Percentiles rank a stretch among this genome's conserved stretches.
Conservation (phyloP, 768 basidiomycete species). For the Leccinum incarnatum region DNA sequence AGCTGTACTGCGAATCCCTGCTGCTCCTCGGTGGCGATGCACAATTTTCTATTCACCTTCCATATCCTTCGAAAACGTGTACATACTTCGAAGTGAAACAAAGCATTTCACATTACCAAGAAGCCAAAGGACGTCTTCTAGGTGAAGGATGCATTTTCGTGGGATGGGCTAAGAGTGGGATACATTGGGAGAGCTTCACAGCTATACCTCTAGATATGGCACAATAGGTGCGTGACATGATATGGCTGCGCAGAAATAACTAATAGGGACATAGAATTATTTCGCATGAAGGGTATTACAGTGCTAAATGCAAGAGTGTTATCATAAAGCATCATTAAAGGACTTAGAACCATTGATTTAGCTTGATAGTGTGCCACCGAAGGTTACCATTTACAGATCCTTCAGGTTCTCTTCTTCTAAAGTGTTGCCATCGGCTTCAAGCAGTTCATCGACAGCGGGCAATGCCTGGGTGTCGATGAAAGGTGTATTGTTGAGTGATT, state of each 20-base stretch:
- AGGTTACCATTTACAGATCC: slow-evolving; percentile 22
- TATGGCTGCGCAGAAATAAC: neutral
- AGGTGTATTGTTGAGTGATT: slow-evolving; percentile 38
- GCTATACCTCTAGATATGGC: slow-evolving; percentile 5
- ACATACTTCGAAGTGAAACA: slow-evolving; percentile 51
- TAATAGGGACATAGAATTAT: neutral
- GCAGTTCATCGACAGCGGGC: slow-evolving; percentile 20
- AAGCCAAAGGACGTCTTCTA: slow-evolving; percentile 47
- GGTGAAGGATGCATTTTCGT: slow-evolving; percentile 47
- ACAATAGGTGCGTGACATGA: neutral
- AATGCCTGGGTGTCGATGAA: slow-evolving; percentile 22
- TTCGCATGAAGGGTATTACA: neutral
- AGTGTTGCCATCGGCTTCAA: slow-evolving; percentile 8
- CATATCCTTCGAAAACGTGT: slow-evolving; percentile 14
- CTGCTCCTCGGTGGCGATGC: slow-evolving; percentile 11
- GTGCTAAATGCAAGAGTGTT: slow-evolving; percentile 6
- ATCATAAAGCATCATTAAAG: slow-evolving; percentile 19
- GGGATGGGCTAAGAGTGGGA: slow-evolving; percentile 62
- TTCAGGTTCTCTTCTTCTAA: slow-evolving; percentile 26
- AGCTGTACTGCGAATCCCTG: slow-evolving; percentile 38
- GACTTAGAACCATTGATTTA: slow-evolving; percentile 8
- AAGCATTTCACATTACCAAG: slow-evolving; percentile 43
- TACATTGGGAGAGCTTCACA: slow-evolving; percentile 51
- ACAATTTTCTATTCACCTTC: slow-evolving; percentile 8
- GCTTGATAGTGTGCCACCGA: neutral